Base-by-base conservation (phyloP, 495 filamentous ascomycete genomes). In the Aspergillus homomorphus region DNA sequence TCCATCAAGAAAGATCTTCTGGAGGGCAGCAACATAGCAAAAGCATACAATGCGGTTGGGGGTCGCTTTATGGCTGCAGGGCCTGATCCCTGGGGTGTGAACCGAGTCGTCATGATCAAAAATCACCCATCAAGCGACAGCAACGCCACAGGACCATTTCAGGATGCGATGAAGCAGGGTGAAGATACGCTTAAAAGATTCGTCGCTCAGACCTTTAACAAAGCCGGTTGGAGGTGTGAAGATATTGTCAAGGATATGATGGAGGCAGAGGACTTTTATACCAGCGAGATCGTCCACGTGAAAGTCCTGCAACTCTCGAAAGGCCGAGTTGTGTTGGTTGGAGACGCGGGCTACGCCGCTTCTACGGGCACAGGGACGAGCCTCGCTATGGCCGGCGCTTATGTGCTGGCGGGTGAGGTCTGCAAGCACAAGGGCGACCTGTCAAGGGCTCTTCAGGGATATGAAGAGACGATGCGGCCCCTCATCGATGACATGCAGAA, bases 401-500 rank as follows among this genome's bases (percentile, higher is more conserved):
- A 84, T 59, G 58, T 82, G 12, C 70, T 85, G 6, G 82, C 82
- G 10, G 81, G 80, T 21, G 81, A 84, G 65, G 74, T 84, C 24
- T 64, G 52, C 42, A 59, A 57, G 1, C 44, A 62, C 30, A 16
- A 46, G 0, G 53, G 66, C 16, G 53, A 76, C 61, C 45, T 70
- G 0, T 0, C 55, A 0, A 30, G 33, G n/a, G 74, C 72, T 0
- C 56, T 77, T 18, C 16, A 24, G 19, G 52, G 58, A 0, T 77
- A 77, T 51, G 59, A 71, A 9, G 28, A 53, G 23, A 54, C n/a
- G 8, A 41, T 76, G 21, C 55, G 69, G 28, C 70, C 71, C 18
- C 70, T 68, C 48, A 49, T 77, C 16, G 41, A 66, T 16, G 62
- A 67, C 49, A 54, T 70, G 21, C 73, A 76, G 45, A 56, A 56